These are phyloP conservation scores for Sclerotinia nivalis DNA, from an alignment of 2,329 filamentous ascomycete species.

Conservation along the genomic window DNA sequence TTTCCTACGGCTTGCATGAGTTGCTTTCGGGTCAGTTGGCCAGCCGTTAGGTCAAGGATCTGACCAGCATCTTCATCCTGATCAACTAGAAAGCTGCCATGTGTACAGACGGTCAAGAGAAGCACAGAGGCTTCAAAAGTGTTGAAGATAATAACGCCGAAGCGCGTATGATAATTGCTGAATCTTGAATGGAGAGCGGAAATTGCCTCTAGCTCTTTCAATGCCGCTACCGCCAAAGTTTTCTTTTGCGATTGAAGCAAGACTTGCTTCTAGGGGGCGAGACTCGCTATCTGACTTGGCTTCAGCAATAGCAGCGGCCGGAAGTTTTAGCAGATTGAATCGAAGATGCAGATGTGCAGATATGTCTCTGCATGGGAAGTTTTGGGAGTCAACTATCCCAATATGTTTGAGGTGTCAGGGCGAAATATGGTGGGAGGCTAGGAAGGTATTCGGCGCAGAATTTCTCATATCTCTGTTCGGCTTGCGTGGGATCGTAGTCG, in stretches of 20 bases:
- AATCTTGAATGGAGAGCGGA: slow-evolving; percentile 1
- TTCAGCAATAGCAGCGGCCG: background rate
- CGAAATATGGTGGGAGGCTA: slow-evolving; percentile 1
- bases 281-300: background rate
- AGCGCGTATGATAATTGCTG: slow-evolving; percentile 1
- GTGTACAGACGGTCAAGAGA: background rate
- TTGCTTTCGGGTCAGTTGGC: background rate
- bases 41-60: background rate
- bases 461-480: background rate
- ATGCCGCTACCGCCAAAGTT: background rate
- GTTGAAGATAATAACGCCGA: slow-evolving; percentile 5
- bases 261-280: slow-evolving; percentile 10
- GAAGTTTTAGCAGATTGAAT: slow-evolving; percentile 1
- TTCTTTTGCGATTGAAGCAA: slow-evolving; percentile 3
- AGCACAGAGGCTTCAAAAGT: slow-evolving; percentile 7
- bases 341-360: slow-evolving; percentile 11
- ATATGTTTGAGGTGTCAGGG: background rate
- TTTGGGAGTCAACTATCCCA: background rate
- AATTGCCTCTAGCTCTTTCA: slow-evolving; percentile 2
- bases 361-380: slow-evolving; percentile 10
- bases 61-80: background rate
- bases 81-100: background rate
- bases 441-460: slow-evolving; percentile 8
- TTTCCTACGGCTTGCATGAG: background rate
- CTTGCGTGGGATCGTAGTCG: slow-evolving; percentile 4